Percentiles rank a stretch among this genome's conserved stretches.
Conservation (phyloP, 305 asterid species). For the Lippia alba region DNA sequence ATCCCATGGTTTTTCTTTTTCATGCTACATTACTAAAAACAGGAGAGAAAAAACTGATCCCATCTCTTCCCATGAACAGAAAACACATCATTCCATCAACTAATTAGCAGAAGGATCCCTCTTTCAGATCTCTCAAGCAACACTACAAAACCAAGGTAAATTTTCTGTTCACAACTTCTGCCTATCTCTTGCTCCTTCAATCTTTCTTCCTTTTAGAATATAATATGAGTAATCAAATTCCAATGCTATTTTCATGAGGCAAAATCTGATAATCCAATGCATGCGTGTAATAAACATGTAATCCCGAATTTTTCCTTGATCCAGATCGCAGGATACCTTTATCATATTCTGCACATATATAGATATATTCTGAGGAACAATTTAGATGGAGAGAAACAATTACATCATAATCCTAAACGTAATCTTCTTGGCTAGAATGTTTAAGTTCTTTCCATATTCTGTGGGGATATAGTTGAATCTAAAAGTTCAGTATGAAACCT, state of each 20-base stretch:
- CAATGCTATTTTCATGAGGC: conserved; percentile 14
- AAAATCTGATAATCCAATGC: conserved; percentile 7
- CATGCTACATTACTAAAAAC: conserved; percentile 23
- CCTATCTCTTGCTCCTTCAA: not conserved
- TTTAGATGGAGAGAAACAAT: too few relatives aligned
- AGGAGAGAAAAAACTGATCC: conserved; percentile 10
- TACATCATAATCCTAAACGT: too few relatives aligned
- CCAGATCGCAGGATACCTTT: not conserved
- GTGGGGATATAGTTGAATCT: too few relatives aligned
- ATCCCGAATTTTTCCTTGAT: not conserved
- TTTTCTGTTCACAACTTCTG: conserved; percentile 5
- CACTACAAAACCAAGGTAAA: conserved; percentile 25
- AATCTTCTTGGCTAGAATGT: too few relatives aligned
- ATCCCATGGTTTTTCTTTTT: conserved; percentile 25
- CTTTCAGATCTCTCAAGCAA: conserved; percentile 23
- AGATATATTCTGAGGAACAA: too few relatives aligned
- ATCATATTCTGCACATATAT: not conserved
- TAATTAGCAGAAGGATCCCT: not conserved
- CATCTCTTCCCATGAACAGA: conserved; percentile 8
- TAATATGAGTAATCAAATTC: not conserved
- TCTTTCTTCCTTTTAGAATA: not conserved
- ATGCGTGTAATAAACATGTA: not conserved
- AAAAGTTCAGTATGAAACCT: too few relatives aligned
- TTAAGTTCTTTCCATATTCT: too few relatives aligned
- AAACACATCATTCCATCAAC: not conserved